Evolutionary conservation across 306 rosid genomes (phyloP).

Genomic region (Quillaja saponaria): DNA sequence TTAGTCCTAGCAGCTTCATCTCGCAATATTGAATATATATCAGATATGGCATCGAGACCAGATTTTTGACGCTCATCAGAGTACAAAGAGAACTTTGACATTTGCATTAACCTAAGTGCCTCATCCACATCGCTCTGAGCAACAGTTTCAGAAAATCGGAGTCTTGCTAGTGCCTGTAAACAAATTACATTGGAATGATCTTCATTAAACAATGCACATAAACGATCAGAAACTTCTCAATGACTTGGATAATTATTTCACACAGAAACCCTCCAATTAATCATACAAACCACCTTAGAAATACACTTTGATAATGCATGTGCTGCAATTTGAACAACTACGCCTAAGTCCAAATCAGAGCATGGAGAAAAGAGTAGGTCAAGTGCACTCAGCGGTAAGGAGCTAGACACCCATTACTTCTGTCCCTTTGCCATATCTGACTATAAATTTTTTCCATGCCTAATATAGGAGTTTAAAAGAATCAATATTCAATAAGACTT

Average conservation of each 20-base stretch:
- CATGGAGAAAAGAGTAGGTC: neutral
- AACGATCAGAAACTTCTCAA: slow-evolving; percentile 6
- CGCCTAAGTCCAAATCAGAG: no score
- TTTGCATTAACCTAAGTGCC: slow-evolving; percentile 94
- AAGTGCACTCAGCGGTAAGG: slow-evolving; percentile 2
- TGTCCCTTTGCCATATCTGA: slow-evolving; percentile 15
- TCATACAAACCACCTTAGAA: neutral
- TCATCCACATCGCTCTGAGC: slow-evolving; percentile 99
- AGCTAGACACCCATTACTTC: slow-evolving; percentile 7
- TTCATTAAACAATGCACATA: slow-evolving; percentile 15
- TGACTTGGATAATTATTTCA: slow-evolving; percentile 3
- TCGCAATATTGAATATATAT: slow-evolving; percentile 88
- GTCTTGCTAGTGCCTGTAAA: slow-evolving; percentile 88
- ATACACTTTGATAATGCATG: neutral
- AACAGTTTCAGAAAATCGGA: slow-evolving; percentile 78
- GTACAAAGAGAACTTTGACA: slow-evolving; percentile 95
- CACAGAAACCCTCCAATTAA: no score
- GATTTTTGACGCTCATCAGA: slow-evolving; percentile 93
- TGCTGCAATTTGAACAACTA: no score
- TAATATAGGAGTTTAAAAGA: neutral
- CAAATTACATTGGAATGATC: slow-evolving; percentile 20
- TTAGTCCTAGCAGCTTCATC: slow-evolving; percentile 85
- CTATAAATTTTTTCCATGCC: neutral
- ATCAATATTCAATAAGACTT: slow-evolving; percentile 31
- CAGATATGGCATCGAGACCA: slow-evolving; percentile 93